phyloP scores from a whole-genome alignment of 306 rosid genomes.

The Prosopis cineraria region DNA sequence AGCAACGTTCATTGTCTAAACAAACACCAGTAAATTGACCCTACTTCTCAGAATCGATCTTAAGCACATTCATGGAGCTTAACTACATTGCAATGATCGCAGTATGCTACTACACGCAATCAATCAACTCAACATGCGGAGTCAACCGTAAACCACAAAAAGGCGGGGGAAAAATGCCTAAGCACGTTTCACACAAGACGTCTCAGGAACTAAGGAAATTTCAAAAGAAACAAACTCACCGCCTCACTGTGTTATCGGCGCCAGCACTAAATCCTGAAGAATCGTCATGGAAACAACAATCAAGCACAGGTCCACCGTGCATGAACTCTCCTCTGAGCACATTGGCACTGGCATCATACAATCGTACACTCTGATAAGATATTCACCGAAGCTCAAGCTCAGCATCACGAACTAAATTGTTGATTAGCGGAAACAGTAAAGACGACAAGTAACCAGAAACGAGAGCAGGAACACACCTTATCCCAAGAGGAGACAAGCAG shows the following conservation, averaged over 20 bases:
- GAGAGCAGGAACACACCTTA: slow-evolving; percentile 51
- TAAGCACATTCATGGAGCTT: neutral
- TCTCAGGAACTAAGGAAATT: neutral
- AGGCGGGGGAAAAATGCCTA: neutral
- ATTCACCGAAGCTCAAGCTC: slow-evolving; percentile 2
- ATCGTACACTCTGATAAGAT: slow-evolving; percentile 63
- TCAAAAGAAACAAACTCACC: slow-evolving; percentile 41
- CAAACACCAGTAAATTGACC: neutral
- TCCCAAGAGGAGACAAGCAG: slow-evolving; percentile 97
- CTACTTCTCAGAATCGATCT: neutral
- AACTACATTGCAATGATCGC: neutral
- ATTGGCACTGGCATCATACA: slow-evolving; percentile 87
- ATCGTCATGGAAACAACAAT: slow-evolving; percentile 96
- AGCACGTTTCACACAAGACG: neutral
- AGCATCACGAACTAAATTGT: neutral
- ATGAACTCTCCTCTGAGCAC: slow-evolving; percentile 82
- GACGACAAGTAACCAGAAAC: neutral
- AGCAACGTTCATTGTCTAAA: neutral
- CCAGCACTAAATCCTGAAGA: slow-evolving; percentile 86
- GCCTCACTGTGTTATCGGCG: slow-evolving; percentile 77
- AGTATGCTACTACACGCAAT: neutral
- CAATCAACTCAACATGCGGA: neutral
- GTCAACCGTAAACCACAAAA: neutral
- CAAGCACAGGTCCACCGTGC: slow-evolving; percentile 83
- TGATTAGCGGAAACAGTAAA: neutral